Base-by-base conservation (phyloP, 495 filamentous ascomycete genomes). In the Chlorociboria aeruginascens region DNA sequence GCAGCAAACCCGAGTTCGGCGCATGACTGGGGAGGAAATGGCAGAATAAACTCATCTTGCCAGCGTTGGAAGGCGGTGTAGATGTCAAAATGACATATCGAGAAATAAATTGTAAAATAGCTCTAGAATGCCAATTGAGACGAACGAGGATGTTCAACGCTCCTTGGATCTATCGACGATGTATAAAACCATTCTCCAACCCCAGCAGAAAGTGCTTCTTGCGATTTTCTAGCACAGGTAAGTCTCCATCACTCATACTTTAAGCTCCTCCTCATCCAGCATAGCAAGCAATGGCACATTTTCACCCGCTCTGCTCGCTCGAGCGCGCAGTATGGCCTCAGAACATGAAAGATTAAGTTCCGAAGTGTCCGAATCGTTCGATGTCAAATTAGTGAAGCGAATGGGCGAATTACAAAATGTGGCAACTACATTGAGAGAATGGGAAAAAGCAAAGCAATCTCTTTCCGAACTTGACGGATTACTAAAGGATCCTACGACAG, bases 361-460 rank as follows among this genome's bases (percentile, higher is more conserved):
- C 25, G 69, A 61, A 36, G 73, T 56, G 60, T 84, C 29, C 60
- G 66, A 37, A 62, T 71, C 74, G 44, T 98, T 89, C 60, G 84
- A 95, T 59, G 59, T 74, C 0, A 77, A 76, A 51, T 68, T 74
- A 3, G 86, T 88, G 4, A 92, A 85, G 66, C 77, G 83, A 51
- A 67, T 80, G 2, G 89, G 90, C 38, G 85, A 94, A 61, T 64
- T 93, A 35, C 71, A 77, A 29, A 64, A 70, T n/a, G 74, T 94
- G 8, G 73, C 78, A 31, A 61, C 66, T 20, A 81, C 85, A 1
- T 60, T 95, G 50, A 77, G 74, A 55, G 77, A 87, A 61, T 92
- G 79, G 61, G 75, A 86, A 33, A 62, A 69, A 8, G 73, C 79
- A 3, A 71, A 68, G 11, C 64, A 73, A n/a, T 72, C 71, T 1